Percentiles rank a stretch among this genome's conserved stretches.
Conservation (phyloP, 306 rosid species). For the Cicer pinnatifidum region DNA sequence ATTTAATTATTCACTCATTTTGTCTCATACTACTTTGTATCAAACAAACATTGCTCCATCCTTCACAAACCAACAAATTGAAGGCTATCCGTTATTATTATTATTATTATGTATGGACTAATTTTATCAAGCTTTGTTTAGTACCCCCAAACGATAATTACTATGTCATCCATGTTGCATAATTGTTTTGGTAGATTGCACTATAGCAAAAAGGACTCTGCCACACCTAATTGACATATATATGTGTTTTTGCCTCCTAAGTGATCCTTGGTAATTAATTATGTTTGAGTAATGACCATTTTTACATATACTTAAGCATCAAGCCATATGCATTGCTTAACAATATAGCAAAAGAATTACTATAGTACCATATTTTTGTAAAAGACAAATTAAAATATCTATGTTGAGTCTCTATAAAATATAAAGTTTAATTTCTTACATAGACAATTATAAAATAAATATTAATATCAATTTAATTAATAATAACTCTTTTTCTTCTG, state of each 20-base stretch:
- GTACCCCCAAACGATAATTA: constrained; percentile 38
- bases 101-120: not conserved
- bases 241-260: not conserved
- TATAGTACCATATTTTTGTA: no score
- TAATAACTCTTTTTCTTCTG: no score
- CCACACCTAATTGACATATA: not conserved
- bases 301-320: constrained; percentile 32
- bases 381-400: not conserved
- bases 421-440: no score
- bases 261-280: not conserved
- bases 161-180: constrained; percentile 5
- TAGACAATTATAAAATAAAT: no score
- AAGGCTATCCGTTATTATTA: constrained; percentile 10
- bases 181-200: not conserved
- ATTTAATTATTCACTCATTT: constrained; percentile 41
- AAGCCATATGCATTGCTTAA: constrained; percentile 43
- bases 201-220: not conserved
- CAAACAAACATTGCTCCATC: constrained; percentile 28
- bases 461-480: no score
- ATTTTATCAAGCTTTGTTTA: constrained; percentile 20
- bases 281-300: constrained; percentile 32
- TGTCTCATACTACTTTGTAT: constrained; percentile 21
- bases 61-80: constrained; percentile 19
- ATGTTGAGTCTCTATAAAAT: no score
- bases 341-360: constrained; percentile 42